Conservation (phyloP, 2,329 filamentous ascomycete species). For the Zalaria sp. region DNA sequence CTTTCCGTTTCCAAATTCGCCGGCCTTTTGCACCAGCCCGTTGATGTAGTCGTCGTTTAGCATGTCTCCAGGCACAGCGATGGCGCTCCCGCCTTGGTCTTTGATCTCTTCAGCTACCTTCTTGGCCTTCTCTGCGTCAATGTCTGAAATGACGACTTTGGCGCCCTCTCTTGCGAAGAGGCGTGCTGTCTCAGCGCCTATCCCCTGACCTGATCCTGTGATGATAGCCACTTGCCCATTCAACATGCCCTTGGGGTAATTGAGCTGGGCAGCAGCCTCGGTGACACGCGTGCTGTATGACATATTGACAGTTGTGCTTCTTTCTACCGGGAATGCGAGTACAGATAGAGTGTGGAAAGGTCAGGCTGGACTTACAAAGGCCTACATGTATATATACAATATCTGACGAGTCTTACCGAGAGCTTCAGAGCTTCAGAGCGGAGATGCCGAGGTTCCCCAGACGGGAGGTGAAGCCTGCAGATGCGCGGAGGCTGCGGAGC, state of each 20-base stretch:
- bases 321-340: not conserved
- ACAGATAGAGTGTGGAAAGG: not conserved
- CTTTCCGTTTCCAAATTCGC: slow-evolving; percentile 71
- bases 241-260: slow-evolving; percentile 68
- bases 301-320: slow-evolving; percentile 1
- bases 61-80: slow-evolving; percentile 65
- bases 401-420: too few relatives aligned
- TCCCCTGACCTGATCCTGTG: slow-evolving; percentile 75
- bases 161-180: slow-evolving; percentile 82
- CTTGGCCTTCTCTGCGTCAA: slow-evolving; percentile 61
- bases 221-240: slow-evolving; percentile 74
- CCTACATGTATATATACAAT: too few relatives aligned
- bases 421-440: too few relatives aligned
- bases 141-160: slow-evolving; percentile 70
- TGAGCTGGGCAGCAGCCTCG: slow-evolving; percentile 66
- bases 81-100: slow-evolving; percentile 47
- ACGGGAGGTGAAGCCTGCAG: too few relatives aligned
- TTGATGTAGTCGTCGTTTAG: slow-evolving; percentile 57
- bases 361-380: too few relatives aligned
- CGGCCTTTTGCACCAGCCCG: slow-evolving; percentile 57
- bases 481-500: too few relatives aligned
- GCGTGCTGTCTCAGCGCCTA: slow-evolving; percentile 69
- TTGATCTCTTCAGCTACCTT: slow-evolving; percentile 59
- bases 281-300: slow-evolving; percentile 28
- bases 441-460: too few relatives aligned